Base-by-base conservation (phyloP, 2,329 filamentous ascomycete species). In the Verticillium longisporum region DNA sequence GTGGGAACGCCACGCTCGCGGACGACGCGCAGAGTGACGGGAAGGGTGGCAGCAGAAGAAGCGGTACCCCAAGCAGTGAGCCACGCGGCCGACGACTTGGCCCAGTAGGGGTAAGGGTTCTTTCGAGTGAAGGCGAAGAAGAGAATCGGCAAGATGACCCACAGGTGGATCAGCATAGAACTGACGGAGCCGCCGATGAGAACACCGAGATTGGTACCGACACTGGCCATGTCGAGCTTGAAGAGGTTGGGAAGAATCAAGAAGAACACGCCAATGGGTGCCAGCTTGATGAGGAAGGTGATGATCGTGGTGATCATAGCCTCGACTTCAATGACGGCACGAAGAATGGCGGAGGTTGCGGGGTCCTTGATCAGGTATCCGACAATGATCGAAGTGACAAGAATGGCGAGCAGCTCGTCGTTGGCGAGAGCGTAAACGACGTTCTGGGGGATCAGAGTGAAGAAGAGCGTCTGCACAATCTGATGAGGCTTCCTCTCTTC, bases 11-110 rank as follows among this genome's bases (percentile, higher is more conserved):
- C 74, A 4, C 73, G 73, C 14, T 70, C 75, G 9, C 73, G 66
- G 6, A 74, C 71, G 18, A 73, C 76, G 14, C 73, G 71, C 56
- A 83, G 73, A 2, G 80, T 82, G 14, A 83, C 75, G 0, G 81
- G 76, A 26, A 83, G 71, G 1, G 81, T 83, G 6, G 80, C 81
- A 13, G 81, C 81, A 1, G 78, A 81, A 1, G 79, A 82, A 1
- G 81, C 80, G 11, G 80, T 78, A 45, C 81, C 80, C 80, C 81
- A 83, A 0, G 80, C 81, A 1, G 80, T 83, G 58, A 83, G 73
- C 81, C 81, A 83, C 0, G 80, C 80, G 0, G 77, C 78, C 2
- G 78, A 79, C 62, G 75, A 77, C 62, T 75, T 78, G 62, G 80
- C 18, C 80, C 80, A 83, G 66, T 76, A 73, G 0, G 72, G 60